phyloP scores from a whole-genome alignment of 495 filamentous ascomycete species.

The Penicillium steckii region DNA sequence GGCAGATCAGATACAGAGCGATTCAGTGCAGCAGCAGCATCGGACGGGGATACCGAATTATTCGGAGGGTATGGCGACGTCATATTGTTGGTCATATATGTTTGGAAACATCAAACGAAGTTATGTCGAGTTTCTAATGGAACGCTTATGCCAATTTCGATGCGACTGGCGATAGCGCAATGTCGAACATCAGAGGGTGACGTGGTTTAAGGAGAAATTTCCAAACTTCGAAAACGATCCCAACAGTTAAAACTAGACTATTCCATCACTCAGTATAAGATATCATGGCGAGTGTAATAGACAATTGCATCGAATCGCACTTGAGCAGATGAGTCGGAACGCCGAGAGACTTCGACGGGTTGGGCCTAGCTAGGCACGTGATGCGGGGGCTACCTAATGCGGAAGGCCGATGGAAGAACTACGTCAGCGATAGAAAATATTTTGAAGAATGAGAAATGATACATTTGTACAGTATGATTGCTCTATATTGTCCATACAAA shows the following conservation, averaged over 20 bases:
- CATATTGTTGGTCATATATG: constrained; percentile 20
- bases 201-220: too few species aligned
- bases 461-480: too few species aligned
- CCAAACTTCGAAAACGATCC: too few species aligned
- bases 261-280: constrained; percentile 8
- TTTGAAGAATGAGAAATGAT: too few species aligned
- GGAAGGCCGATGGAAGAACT: constrained; percentile 9
- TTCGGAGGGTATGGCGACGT: constrained; percentile 38
- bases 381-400: constrained; percentile 24
- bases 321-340: constrained; percentile 8
- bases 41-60: constrained; percentile 39
- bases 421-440: constrained; percentile 11
- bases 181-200: too few species aligned
- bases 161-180: constrained; percentile 10
- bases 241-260: too few species aligned
- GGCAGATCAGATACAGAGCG: constrained; percentile 42
- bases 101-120: neutral
- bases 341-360: constrained; percentile 7
- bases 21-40: constrained; percentile 22
- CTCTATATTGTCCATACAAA: too few species aligned
- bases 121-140: constrained; percentile 6
- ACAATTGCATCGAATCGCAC: constrained; percentile 15
- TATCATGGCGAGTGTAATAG: constrained; percentile 4
- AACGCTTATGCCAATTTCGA: constrained; percentile 1
- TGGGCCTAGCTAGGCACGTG: constrained; percentile 18